A percentile compares a stretch with the other conserved stretches of the same genome.
Evolutionary conservation across 225 moss, liverwort and hornwort species (phyloP).

Genomic region (Bryoerythrophyllum caledonicum): DNA sequence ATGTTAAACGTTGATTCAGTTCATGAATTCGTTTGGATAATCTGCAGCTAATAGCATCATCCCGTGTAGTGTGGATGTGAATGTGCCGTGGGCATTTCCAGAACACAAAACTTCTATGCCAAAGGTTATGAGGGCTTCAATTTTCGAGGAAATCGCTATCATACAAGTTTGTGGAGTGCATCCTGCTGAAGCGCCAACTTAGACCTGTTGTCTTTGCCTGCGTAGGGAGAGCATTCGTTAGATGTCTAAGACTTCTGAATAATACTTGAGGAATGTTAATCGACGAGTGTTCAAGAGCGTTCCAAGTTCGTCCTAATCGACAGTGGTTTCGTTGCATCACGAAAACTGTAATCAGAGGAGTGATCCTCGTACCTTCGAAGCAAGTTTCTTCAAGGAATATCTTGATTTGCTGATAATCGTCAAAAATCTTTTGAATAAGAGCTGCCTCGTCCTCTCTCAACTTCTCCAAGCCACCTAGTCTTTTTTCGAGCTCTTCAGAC

Average conservation of each 20-base stretch:
- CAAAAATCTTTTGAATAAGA: constrained; percentile 37
- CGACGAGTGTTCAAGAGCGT: constrained; percentile 6
- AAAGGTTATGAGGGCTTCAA: neutral
- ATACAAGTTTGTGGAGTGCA: constrained; percentile 52
- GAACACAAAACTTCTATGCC: neutral
- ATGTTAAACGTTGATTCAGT: neutral
- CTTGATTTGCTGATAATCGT: constrained; percentile 47
- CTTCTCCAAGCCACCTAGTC: constrained; percentile 50
- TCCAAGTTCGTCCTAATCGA: constrained; percentile 16
- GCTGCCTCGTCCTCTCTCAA: constrained; percentile 39
- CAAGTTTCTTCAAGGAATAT: constrained; percentile 55
- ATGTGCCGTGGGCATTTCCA: neutral
- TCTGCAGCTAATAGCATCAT: neutral
- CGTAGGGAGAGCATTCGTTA: constrained; percentile 3
- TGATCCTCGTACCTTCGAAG: constrained; percentile 43
- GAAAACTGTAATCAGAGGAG: neutral
- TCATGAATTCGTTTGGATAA: neutral
- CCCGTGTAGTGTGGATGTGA: neutral
- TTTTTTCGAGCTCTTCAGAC: constrained; percentile 55
- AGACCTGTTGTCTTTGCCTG: constrained; percentile 59
- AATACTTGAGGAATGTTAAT: neutral
- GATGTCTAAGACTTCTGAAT: neutral
- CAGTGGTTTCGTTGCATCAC: constrained; percentile 4
- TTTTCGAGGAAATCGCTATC: constrained; percentile 3
- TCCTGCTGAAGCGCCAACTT: constrained; percentile 52